Evolutionary conservation across 495 filamentous ascomycete species (phyloP).

Genomic region (Xylaria acuta): DNA sequence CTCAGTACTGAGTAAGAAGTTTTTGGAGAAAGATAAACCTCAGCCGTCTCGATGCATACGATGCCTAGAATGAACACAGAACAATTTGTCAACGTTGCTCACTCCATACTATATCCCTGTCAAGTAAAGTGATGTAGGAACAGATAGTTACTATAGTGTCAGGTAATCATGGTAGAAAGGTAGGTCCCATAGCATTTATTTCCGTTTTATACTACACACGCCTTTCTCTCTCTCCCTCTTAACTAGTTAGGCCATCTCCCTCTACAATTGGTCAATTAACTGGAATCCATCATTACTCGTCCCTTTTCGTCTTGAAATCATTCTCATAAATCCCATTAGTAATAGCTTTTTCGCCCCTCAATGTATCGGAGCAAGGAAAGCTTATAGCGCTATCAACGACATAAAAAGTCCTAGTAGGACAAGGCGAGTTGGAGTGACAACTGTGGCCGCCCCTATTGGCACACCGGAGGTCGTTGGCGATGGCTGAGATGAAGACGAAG

Average conservation of each 20-base stretch:
- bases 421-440: conserved; percentile 1
- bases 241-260: background rate
- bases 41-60: no score
- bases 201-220: background rate
- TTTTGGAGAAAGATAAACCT: no score
- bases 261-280: background rate
- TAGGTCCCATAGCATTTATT: background rate
- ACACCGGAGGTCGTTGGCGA: background rate
- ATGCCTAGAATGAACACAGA: no score
- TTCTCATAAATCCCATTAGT: background rate
- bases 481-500: background rate
- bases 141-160: no score
- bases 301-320: background rate
- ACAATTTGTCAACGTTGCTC: no score
- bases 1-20: no score
- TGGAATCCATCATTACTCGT: background rate
- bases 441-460: background rate
- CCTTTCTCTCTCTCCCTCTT: background rate
- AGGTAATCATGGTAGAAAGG: no score
- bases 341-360: background rate
- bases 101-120: background rate
- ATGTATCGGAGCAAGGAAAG: background rate
- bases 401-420: conserved; percentile 17
- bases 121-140: no score
- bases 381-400: conserved; percentile 17